Conservation (phyloP, 352 stramenopile genomes). For the Globisporangium rhizosaccharum region DNA sequence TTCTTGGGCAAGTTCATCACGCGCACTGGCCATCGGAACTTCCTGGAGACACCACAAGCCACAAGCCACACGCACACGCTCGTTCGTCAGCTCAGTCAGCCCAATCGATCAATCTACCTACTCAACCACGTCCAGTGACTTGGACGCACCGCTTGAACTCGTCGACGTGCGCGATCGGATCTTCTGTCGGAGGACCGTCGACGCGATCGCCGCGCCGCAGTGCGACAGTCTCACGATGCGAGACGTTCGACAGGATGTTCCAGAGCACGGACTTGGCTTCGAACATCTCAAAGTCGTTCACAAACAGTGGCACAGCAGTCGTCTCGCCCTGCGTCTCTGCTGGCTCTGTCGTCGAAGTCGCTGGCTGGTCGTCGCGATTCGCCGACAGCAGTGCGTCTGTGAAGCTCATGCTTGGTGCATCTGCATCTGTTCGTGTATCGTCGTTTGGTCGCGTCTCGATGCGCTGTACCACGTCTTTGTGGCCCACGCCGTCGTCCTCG, state of each 20-base stretch:
- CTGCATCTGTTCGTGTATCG: background rate
- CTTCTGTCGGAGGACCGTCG: conserved; percentile 40
- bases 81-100: background rate
- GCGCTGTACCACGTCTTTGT: conserved; percentile 3
- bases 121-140: too few relatives aligned
- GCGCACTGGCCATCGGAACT: conserved; percentile 74
- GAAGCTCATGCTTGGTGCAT: conserved; percentile 6
- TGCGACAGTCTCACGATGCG: conserved; percentile 22
- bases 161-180: conserved; percentile 33
- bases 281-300: background rate
- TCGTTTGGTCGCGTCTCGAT: background rate
- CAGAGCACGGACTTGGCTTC: conserved; percentile 9
- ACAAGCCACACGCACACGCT: background rate
- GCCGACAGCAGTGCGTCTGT: conserved; percentile 1
- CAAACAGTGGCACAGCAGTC: background rate
- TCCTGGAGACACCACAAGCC: conserved; percentile 22
- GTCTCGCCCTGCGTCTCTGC: background rate
- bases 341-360: background rate
- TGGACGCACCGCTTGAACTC: conserved; percentile 30
- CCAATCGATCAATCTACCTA: background rate
- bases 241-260: conserved; percentile 25
- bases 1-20: conserved; percentile 51
- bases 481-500: background rate
- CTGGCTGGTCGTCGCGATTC: background rate
- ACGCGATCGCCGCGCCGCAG: conserved; percentile 27